A percentile compares a stretch with the other conserved stretches of the same genome.
Conservation (phyloP, 345 rosid genomes). For the Limnanthes douglasii region DNA sequence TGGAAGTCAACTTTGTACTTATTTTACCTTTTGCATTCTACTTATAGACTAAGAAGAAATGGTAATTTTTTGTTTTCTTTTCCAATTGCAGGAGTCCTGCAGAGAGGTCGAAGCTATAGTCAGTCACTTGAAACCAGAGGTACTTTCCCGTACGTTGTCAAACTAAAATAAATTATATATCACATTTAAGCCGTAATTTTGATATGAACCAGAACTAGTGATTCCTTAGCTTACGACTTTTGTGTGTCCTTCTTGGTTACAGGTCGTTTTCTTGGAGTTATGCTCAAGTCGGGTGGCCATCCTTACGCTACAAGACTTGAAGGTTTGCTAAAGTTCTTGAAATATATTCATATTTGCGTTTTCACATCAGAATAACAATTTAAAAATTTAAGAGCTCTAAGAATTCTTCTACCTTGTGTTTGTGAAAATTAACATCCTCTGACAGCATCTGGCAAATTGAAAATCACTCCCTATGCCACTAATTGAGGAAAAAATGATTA, state of each 20-base stretch:
- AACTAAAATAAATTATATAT: no score
- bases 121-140: constrained; percentile 73
- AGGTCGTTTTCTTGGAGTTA: constrained; percentile 86
- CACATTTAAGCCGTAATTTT: no score
- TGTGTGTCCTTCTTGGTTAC: neutral
- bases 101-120: constrained; percentile 76
- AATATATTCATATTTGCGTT: no score
- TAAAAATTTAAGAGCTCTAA: no score
- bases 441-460: neutral
- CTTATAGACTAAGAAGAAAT: neutral
- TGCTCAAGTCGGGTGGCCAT: constrained; percentile 70
- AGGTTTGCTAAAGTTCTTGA: no score
- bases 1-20: neutral
- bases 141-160: constrained; percentile 19
- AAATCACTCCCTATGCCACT: neutral
- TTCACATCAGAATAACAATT: no score
- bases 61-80: neutral
- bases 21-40: neutral
- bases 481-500: neutral
- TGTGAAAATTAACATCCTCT: neutral
- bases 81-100: constrained; percentile 72
- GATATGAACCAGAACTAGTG: neutral
- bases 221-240: neutral
- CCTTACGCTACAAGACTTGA: constrained; percentile 54
- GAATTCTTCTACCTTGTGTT: neutral